Evolutionary conservation across 805 yeast species (phyloP), one percentile per base, ranked within the genome.

Genomic region (Candida hungchunana): DNA sequence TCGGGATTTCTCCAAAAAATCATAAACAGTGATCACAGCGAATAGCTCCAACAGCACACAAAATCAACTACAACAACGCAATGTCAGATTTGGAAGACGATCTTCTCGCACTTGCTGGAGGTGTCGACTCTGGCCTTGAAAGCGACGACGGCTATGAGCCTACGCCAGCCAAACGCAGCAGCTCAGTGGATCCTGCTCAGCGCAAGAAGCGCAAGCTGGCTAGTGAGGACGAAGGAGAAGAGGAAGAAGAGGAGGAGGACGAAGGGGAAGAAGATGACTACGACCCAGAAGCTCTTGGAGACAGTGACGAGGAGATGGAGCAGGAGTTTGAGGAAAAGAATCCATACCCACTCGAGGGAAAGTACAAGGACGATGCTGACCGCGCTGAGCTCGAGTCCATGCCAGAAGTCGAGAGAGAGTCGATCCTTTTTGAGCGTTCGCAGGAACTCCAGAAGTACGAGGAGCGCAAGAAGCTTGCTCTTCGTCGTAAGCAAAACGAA

Each of bases 341-440:
- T 51, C 98, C 97, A 8, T 93, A 89, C 57, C 98, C 98, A 3
- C 62, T 90, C 36, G 96, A 88, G 54, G 96, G 95, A 7, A 87
- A 86, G 53, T 93, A 80, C 66, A 84, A 79, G 51, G 82, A 88
- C 59, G 95, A 79, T 36, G 69, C 66, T 7, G 99, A 93, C 61
- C 73, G 85, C 42, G 77, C 64, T 2, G 60, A 66, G 36, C 66
- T 84, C 53, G 79, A 71, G 31, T 56, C 68, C 1, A 72, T 93
- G 79, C 95, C 90, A 37, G 98, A 93, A 67, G 76, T 93, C 59
- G 85, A 85, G 53, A 82, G 97, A 54, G 98, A 93, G 66, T 80
- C 83, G 49, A 76, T 88, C 37, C 71, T 93, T 37, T 93, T 86
- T 51, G 97, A 90, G 38, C 85, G 99, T 61, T 76, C 86, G 7